Conservation (phyloP, 306 rosid genomes). For the Gynostemma pentaphyllum region DNA sequence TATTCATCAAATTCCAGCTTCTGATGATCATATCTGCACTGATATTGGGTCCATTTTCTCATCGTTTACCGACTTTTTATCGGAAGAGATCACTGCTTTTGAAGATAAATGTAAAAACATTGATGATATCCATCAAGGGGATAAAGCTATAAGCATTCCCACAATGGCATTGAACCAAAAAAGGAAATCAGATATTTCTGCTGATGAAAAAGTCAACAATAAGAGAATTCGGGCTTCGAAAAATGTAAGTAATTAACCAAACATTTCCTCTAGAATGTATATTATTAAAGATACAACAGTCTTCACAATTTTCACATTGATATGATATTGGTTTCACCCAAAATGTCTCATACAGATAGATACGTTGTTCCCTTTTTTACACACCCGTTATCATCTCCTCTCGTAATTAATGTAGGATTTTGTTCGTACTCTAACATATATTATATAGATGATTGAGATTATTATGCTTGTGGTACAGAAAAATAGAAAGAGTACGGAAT, state of each 20-base stretch:
- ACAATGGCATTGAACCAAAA: constrained; percentile 27
- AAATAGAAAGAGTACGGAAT: constrained; percentile 25
- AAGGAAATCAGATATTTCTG: constrained; percentile 33
- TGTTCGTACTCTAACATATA: too few species aligned
- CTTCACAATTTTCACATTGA: background rate
- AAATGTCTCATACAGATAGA: too few species aligned
- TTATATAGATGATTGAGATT: too few species aligned
- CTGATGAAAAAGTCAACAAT: constrained; percentile 11
- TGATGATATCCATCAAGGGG: constrained; percentile 15
- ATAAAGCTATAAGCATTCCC: constrained; percentile 10
- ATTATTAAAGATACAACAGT: too few species aligned
- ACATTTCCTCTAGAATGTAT: background rate
- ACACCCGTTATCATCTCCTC: too few species aligned
- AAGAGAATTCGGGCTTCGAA: constrained; percentile 32
- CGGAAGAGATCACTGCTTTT: constrained; percentile 27
- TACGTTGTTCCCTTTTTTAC: too few species aligned
- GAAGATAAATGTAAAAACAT: constrained; percentile 21
- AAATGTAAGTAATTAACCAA: constrained; percentile 58
- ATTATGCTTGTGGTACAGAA: too few species aligned
- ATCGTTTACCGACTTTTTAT: constrained; percentile 16
- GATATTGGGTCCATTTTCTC: constrained; percentile 29
- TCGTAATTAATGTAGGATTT: too few species aligned
- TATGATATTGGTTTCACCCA: background rate
- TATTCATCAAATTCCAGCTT: background rate
- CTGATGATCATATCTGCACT: background rate